Evolutionary conservation across 495 filamentous ascomycete species (phyloP), one percentile per base, ranked within the genome.

Genomic region (Penicillium cinerascens): DNA sequence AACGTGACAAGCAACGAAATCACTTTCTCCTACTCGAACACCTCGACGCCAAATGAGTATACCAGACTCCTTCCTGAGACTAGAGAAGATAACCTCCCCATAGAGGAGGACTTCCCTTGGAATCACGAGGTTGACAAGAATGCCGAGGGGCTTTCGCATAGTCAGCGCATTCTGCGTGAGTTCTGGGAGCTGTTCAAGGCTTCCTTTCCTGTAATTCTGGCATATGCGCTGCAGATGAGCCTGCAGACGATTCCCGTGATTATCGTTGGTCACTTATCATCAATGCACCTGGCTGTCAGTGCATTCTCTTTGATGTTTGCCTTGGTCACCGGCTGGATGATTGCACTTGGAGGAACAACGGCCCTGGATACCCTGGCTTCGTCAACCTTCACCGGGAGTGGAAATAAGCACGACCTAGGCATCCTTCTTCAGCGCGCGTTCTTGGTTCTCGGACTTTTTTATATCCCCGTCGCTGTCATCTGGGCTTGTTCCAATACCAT

Each of bases 251-350:
- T 87, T 17, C 93, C 91, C 0, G 87, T 96, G 5, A 69, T 96
- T 26, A 85, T 96, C 15, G 89, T 90, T 17, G 92, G 92, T 18
- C 83, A 89, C 9, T 74, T 89, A 8, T 90, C 86, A 1, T 88
- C 92, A 0, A 84, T 92, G 65, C 83, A 89, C 17, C 74, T 97
- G 8, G 87, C 91, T 2, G 87, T 87, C 0, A 86, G 88, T 6
- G 91, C 92, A 8, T 96, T 96, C 68, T 87, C 87, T 0, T 89
- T 92, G 70, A 92, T 96, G 92, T 97, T 96, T 55, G 92, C 92
- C 37, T 88, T 91, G 86, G 83, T 88, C 10, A 92, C 89, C 1
- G 92, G 80, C 1, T 96, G 92, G 92, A 77, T 97, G 45, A 87
- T 97, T 60, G 92, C 85, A 0, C 76, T 97, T 3, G 92, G 92